A percentile compares a stretch with the other conserved stretches of the same genome.
phyloP scores from a whole-genome alignment of 768 basidiomycete species.

The Mycena vitilis region DNA sequence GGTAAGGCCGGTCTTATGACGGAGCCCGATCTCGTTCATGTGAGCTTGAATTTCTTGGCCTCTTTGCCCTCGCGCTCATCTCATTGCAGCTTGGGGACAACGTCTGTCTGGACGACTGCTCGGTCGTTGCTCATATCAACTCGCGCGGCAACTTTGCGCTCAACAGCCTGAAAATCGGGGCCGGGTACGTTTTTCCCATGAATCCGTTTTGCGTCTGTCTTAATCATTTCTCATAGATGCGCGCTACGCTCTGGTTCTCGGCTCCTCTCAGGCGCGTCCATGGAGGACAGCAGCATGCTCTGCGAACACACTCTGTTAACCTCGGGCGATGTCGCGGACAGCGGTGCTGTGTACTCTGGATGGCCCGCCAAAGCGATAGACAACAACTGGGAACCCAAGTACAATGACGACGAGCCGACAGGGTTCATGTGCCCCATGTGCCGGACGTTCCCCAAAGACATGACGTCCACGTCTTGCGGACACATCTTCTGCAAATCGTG shows the following conservation, averaged over 20 bases:
- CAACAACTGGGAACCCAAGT: constrained; percentile 33
- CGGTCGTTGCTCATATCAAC: constrained; percentile 61
- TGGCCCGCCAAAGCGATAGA: constrained; percentile 55
- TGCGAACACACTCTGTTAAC: constrained; percentile 60
- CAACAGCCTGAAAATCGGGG: constrained; percentile 54
- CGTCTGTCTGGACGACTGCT: constrained; percentile 59
- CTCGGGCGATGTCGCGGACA: constrained; percentile 59
- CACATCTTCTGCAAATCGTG: constrained; percentile 42
- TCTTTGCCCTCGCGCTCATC: neutral
- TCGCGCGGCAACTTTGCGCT: constrained; percentile 58
- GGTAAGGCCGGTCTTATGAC: constrained; percentile 58
- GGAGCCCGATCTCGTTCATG: constrained; percentile 59
- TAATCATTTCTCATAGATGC: constrained; percentile 43
- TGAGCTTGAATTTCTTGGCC: constrained; percentile 31
- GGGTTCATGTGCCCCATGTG: constrained; percentile 48
- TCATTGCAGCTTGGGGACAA: constrained; percentile 52
- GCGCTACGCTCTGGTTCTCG: constrained; percentile 60
- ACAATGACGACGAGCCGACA: constrained; percentile 32
- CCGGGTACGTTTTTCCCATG: constrained; percentile 42
- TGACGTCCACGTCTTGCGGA: constrained; percentile 46
- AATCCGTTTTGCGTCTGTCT: neutral
- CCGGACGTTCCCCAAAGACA: constrained; percentile 45
- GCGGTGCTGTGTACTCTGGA: constrained; percentile 52
- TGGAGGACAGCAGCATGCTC: constrained; percentile 62
- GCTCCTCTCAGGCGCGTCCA: constrained; percentile 60